Base-by-base conservation (phyloP, 2,329 filamentous ascomycete species). In the Mariannaea elegans region DNA sequence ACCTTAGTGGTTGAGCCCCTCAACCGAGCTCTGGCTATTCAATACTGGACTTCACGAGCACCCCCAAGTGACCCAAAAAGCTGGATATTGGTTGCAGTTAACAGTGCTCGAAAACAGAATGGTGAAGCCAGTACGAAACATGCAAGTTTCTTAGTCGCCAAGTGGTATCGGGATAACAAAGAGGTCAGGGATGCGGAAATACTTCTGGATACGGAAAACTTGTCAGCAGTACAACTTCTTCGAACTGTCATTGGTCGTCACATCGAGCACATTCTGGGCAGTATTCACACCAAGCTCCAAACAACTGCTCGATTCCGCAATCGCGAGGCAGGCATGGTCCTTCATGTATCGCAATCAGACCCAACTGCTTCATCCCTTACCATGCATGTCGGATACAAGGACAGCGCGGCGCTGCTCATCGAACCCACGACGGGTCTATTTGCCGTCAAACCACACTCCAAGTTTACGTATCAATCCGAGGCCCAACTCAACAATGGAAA, bases 31-130 rank as follows among this genome's bases (percentile, higher is more conserved):
- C 80, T 99, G 58, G 87, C 93, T 9, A 85, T 99, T 31, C 94
- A 97, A 71, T 99, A 99, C 77, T 99, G 95, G 95, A 82, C 86
- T 14, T 84, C 86, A 49, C 86, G 88, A 12, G 64, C 71, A 18
- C 66, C 71, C 4, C 72, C 76, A 27, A 79, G 79, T 38, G 87
- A 87, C 1, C 82, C 85, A 14, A 97, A 96, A 79, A 97, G 89
- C 73, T 99, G 95, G 94, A 82, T 99, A 46, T 89, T 98, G 65
- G 82, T 99, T 49, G 94, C 93, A 9, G 86, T 97, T 32, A 84
- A 88, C 59, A 93, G 89, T 71, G 89, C 89, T 29, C 81, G 79
- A 53, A 82, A 80, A 57, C 72, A 75, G 39, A 76, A 77, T 9
- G 75, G 69, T 12, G 69, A 74, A 12, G 62, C 74, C 1, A 78